Evolutionary conservation across 2,329 filamentous ascomycete genomes (phyloP), one percentile per base, ranked within the genome.

Genomic region (Stachybotrys chartarum): DNA sequence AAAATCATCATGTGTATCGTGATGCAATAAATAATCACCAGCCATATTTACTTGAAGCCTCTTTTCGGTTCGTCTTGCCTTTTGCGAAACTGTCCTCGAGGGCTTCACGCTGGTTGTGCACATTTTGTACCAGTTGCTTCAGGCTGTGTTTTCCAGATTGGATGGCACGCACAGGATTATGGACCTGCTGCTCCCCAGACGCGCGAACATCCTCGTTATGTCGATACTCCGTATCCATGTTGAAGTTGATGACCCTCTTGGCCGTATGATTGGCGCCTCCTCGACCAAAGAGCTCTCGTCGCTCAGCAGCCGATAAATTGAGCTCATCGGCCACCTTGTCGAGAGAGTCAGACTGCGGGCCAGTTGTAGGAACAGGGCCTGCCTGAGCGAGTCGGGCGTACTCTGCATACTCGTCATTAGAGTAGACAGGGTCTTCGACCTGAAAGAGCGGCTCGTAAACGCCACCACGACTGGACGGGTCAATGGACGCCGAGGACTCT

Each of bases 81-180:
- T 86, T 78, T 18, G 91, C 91, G 75, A 96, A 97, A 68, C 90
- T 92, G 66, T 97, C 93, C 72, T 97, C 91, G 61, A 97, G 75
- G 3, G 91, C 91, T 11, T 96, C 91, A 67, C 86, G 85, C 72
- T 97, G 91, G 59, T 80, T 89, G 61, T 84, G 84, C 30, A 90
- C 92, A 58, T 88, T 88, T 70, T 85, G 91, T 61, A 97, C 88
- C 63, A 97, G 78, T 75, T 96, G 91, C 66, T 87, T 86, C 69
- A 97, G 77, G 64, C 83, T 95, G 73, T 97, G 91, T 75, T 97
- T 97, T 60, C 72, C 72, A 47, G 58, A 56, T 4, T 91, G 88
- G 30, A 90, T 86, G 67, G 96, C 87, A 53, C 91, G 87, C 55
- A 97, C 86, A 7, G 91, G 89, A 64, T 93, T 92, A 72, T 95